Conservation (phyloP, 305 asterid species). For the Fraxinus sp. region DNA sequence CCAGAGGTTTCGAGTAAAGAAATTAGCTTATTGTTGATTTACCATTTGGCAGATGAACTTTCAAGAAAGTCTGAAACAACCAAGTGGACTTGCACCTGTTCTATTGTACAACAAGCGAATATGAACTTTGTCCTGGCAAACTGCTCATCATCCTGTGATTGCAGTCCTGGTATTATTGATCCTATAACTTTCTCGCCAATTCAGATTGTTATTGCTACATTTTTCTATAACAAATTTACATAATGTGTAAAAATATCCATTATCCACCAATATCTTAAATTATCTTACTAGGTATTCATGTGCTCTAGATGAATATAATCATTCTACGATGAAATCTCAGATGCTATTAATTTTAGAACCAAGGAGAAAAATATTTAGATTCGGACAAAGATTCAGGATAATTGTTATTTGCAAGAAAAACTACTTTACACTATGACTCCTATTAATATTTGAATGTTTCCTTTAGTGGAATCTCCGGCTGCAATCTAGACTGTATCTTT, state of each 20-base stretch:
- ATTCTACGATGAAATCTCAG: neutral
- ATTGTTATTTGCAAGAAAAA: neutral
- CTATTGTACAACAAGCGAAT: constrained; percentile 37
- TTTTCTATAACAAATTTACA: neutral
- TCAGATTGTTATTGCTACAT: neutral
- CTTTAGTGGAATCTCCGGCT: neutral
- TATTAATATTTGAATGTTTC: neutral
- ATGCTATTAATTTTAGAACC: neutral
- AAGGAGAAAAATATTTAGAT: neutral
- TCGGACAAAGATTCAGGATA: neutral
- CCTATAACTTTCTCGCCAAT: neutral
- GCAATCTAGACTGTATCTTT: neutral
- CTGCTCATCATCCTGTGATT: constrained; percentile 83
- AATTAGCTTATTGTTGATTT: constrained; percentile 5
- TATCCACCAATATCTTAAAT: neutral
- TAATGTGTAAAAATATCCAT: neutral
- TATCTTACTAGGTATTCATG: neutral
- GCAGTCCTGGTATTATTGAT: constrained; percentile 64
- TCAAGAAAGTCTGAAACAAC: constrained; percentile 35
- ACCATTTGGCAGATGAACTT: constrained; percentile 36
- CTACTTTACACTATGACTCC: neutral
- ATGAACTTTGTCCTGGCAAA: constrained; percentile 37
- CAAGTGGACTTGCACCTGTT: constrained; percentile 85
- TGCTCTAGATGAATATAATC: neutral
- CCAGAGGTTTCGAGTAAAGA: neutral